Conservation (phyloP, 148 eudicot species). For the Vaccinium macrocarpon region DNA sequence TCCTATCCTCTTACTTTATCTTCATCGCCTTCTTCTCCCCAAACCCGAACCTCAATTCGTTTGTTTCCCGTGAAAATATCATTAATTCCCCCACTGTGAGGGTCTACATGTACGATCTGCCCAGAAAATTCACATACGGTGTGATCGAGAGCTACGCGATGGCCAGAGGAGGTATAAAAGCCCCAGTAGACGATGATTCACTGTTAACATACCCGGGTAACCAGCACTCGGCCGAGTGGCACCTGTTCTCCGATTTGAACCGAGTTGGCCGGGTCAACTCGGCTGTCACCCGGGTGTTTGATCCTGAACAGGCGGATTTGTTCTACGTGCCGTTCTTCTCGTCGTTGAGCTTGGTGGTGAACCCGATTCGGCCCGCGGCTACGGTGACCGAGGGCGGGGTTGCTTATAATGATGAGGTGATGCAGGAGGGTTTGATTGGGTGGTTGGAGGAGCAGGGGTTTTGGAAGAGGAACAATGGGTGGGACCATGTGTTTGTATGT, state of each 20-base stretch:
- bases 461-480: constrained; percentile 93
- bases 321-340: constrained; percentile 95
- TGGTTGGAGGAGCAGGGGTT: constrained; percentile 79
- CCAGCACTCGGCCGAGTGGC: constrained; percentile 93
- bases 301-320: constrained; percentile 81
- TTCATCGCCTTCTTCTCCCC: constrained; percentile 28
- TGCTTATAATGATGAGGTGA: constrained; percentile 70
- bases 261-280: constrained; percentile 37
- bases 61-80: background rate
- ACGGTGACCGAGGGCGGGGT: no score
- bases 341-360: constrained; percentile 75
- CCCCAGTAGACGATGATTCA: constrained; percentile 26
- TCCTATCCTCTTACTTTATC: constrained; percentile 33
- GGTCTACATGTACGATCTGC: constrained; percentile 78
- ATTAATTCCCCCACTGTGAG: constrained; percentile 20
- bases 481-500: constrained; percentile 91
- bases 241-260: constrained; percentile 54
- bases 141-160: constrained; percentile 74
- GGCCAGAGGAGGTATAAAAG: constrained; percentile 43
- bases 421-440: constrained; percentile 72
- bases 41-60: constrained; percentile 9
- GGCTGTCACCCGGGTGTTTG: constrained; percentile 53
- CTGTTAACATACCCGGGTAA: constrained; percentile 75
- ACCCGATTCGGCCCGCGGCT: constrained; percentile 42
- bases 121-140: constrained; percentile 74